These are phyloP conservation scores for Saposhnikovia divaricata DNA, from an alignment of 129 eudicot genomes.

Conservation along the genomic window DNA sequence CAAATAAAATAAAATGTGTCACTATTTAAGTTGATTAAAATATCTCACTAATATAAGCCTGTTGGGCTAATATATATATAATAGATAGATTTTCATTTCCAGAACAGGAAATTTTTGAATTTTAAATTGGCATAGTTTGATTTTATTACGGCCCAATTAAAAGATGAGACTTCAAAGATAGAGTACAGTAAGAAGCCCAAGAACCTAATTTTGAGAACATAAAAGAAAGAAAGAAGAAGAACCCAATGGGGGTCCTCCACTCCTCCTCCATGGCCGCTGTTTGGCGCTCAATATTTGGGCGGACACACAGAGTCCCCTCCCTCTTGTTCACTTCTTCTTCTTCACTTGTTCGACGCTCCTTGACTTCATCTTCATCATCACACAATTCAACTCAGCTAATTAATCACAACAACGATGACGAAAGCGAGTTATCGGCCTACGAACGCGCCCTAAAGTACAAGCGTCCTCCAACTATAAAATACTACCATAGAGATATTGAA, in stretches of 20 bases:
- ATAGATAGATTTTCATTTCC: too few relatives aligned
- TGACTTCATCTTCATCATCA: not conserved
- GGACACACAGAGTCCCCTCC: not conserved
- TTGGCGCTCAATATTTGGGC: not conserved
- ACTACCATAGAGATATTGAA: constrained; percentile 4
- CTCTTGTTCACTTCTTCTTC: not conserved
- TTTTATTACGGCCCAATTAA: too few relatives aligned
- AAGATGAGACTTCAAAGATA: too few relatives aligned
- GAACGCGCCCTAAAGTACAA: constrained; percentile 45
- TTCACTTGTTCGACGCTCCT: not conserved
- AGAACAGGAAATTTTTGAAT: too few relatives aligned
- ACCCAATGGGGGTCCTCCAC: not conserved
- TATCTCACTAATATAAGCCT: too few relatives aligned
- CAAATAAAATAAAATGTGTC: too few relatives aligned
- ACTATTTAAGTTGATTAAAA: too few relatives aligned
- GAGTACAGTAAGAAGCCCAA: not conserved
- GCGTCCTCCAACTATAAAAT: constrained; percentile 41
- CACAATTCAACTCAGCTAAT: not conserved
- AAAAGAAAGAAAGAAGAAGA: too few relatives aligned
- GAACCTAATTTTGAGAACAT: too few relatives aligned
- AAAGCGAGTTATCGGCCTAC: constrained; percentile 30
- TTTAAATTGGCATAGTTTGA: too few relatives aligned
- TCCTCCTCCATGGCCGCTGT: not conserved
- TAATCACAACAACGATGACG: constrained; percentile 7
- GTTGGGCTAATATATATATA: too few relatives aligned